A percentile compares a stretch with the other conserved stretches of the same genome.
Conservation (phyloP, 2,329 filamentous ascomycete genomes). For the Apiospora arundinis region DNA sequence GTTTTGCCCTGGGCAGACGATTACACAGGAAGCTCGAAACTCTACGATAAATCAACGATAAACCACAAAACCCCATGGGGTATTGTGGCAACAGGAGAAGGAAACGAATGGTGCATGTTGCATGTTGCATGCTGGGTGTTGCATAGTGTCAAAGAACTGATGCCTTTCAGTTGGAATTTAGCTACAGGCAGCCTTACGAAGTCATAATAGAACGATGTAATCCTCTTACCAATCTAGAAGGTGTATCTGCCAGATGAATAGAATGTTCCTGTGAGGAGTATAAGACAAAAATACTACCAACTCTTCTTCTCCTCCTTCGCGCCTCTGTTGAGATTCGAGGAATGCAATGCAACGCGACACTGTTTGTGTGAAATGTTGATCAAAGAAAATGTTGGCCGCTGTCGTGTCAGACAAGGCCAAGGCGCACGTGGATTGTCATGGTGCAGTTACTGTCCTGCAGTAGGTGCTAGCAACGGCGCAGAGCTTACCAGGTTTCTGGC, state of each 20-base stretch:
- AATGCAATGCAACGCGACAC: not conserved
- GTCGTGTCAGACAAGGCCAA: not conserved
- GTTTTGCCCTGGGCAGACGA: slow-evolving; percentile 1
- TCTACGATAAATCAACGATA: slow-evolving; percentile 13
- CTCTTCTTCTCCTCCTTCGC: no score
- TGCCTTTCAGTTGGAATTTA: not conserved
- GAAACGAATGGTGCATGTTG: not conserved
- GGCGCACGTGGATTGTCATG: not conserved
- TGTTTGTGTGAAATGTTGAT: not conserved
- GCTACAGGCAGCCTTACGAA: not conserved
- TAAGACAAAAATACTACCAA: not conserved
- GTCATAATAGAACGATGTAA: slow-evolving; percentile 15
- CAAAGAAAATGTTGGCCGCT: not conserved
- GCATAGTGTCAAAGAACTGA: not conserved
- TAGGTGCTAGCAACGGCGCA: not conserved
- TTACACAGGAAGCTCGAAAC: slow-evolving; percentile 7
- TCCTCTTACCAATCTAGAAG: not conserved
- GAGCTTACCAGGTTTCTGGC: not conserved
- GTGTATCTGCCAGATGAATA: not conserved
- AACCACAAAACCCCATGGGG: not conserved
- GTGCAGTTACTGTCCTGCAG: not conserved
- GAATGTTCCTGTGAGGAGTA: not conserved
- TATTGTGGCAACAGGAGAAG: not conserved
- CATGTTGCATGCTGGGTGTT: not conserved
- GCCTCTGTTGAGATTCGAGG: not conserved